These are phyloP conservation scores for Pythium folliculosum DNA, from an alignment of 352 stramenopile species.

Conservation along the genomic window DNA sequence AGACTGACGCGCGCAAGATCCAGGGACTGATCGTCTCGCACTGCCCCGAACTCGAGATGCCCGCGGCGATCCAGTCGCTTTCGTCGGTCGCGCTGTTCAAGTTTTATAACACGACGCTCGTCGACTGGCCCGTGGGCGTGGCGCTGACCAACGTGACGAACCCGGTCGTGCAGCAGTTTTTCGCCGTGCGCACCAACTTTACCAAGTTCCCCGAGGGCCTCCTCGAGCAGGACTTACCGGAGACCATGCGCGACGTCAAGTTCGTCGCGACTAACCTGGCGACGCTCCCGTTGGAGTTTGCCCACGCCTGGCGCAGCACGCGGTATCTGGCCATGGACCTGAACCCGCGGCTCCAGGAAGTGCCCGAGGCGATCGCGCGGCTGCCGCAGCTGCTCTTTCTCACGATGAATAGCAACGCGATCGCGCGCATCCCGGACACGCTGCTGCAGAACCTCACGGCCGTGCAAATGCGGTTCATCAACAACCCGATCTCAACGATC, in stretches of 20 bases:
- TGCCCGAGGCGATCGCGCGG: background rate
- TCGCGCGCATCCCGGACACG: background rate
- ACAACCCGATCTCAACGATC: constrained; percentile 13
- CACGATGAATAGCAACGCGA: constrained; percentile 10
- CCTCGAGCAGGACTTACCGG: background rate
- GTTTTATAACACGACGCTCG: constrained; percentile 17
- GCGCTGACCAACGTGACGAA: constrained; percentile 7
- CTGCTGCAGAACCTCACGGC: background rate
- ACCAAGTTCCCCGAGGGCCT: constrained; percentile 11
- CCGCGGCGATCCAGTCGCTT: background rate
- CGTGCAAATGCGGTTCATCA: constrained; percentile 1
- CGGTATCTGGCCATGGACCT: constrained; percentile 9
- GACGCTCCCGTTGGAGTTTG: background rate
- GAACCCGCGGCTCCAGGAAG: background rate
- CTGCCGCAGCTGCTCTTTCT: constrained; percentile 5
- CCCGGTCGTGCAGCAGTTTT: constrained; percentile 2
- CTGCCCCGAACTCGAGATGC: constrained; percentile 8
- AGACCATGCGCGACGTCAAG: constrained; percentile 15
- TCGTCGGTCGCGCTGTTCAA: constrained; percentile 6
- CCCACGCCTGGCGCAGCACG: background rate
- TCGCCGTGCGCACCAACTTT: constrained; percentile 8
- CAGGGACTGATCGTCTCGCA: constrained; percentile 4
- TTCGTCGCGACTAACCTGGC: constrained; percentile 16
- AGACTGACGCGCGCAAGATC: background rate
- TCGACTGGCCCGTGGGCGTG: background rate